phyloP scores from a whole-genome alignment of 139 green algal genomes.

The Parachlorella kessleri region DNA sequence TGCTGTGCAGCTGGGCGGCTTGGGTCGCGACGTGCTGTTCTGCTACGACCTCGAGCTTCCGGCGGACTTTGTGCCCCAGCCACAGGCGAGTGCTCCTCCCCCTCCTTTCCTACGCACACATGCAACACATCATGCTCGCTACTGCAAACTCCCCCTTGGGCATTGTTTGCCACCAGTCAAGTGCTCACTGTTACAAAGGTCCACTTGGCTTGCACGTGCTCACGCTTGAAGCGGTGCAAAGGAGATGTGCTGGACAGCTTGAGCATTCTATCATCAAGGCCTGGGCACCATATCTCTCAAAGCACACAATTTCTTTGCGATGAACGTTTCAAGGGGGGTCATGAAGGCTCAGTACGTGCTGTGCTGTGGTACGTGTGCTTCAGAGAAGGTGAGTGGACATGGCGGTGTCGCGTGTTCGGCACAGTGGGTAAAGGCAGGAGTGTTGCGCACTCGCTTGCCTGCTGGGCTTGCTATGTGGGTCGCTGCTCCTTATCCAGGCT shows the following conservation, averaged over 20 bases:
- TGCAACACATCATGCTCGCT: not conserved
- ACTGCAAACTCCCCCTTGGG: no score
- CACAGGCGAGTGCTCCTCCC: constrained; percentile 42
- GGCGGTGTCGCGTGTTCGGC: not conserved
- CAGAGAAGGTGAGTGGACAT: not conserved
- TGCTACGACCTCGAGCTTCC: constrained; percentile 89
- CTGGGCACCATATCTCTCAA: no score
- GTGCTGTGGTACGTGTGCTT: not conserved
- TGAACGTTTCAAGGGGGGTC: no score
- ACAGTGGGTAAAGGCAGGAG: not conserved
- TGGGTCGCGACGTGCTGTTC: constrained; percentile 90
- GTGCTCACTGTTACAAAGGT: no score
- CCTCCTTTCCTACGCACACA: not conserved
- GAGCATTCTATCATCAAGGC: no score
- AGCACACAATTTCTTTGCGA: no score
- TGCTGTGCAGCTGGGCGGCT: constrained; percentile 43
- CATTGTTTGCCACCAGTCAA: no score
- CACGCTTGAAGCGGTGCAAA: not conserved
- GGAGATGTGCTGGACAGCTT: not conserved
- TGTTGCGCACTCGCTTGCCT: not conserved
- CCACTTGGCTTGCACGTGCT: not conserved
- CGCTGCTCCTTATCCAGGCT: not conserved
- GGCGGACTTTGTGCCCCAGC: constrained; percentile 75
- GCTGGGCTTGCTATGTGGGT: not conserved
- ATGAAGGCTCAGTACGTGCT: not conserved